These are phyloP conservation scores for Fusarium sp. DNA, from an alignment of 2,329 filamentous ascomycete species.

Conservation along the genomic window DNA sequence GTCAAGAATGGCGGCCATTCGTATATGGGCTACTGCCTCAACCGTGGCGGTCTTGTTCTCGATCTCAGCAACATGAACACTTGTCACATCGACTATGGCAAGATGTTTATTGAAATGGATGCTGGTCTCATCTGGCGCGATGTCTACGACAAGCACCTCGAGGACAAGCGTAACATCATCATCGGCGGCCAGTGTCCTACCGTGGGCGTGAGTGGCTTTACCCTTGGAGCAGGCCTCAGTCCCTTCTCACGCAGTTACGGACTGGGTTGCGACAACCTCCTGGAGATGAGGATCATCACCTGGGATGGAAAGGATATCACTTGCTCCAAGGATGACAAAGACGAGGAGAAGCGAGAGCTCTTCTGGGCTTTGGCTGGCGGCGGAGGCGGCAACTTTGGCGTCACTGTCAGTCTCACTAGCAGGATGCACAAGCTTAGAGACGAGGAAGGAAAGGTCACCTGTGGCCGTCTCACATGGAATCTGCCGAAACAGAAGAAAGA, in stretches of 20 bases:
- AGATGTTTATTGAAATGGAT: conserved; percentile 6
- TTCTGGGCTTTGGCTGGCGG: conserved; percentile 18
- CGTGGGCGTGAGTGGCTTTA: conserved; percentile 13
- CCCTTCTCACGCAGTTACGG: conserved; percentile 14
- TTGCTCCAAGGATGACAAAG: not conserved
- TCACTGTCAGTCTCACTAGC: not conserved
- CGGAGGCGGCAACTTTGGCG: conserved; percentile 10
- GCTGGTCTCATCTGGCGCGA: conserved; percentile 3
- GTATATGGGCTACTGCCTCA: conserved; percentile 14
- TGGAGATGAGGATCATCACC: conserved; percentile 7
- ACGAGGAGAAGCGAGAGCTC: conserved; percentile 4
- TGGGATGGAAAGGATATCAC: not conserved
- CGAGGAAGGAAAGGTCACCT: not conserved
- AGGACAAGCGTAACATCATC: conserved; percentile 14
- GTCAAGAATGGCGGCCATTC: conserved; percentile 6
- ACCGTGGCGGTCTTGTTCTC: conserved; percentile 5
- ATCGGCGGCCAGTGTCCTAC: conserved; percentile 2
- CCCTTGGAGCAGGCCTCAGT: conserved; percentile 7
- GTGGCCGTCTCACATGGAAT: conserved; percentile 1
- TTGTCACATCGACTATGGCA: not conserved
- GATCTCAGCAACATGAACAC: conserved; percentile 5
- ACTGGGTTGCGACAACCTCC: conserved; percentile 8
- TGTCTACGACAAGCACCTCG: conserved; percentile 8
- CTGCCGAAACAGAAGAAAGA: conserved; percentile 5
- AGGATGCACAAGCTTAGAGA: conserved; percentile 10